Conservation (phyloP, 2,329 filamentous ascomycete genomes). For the Cytospora piceicola region DNA sequence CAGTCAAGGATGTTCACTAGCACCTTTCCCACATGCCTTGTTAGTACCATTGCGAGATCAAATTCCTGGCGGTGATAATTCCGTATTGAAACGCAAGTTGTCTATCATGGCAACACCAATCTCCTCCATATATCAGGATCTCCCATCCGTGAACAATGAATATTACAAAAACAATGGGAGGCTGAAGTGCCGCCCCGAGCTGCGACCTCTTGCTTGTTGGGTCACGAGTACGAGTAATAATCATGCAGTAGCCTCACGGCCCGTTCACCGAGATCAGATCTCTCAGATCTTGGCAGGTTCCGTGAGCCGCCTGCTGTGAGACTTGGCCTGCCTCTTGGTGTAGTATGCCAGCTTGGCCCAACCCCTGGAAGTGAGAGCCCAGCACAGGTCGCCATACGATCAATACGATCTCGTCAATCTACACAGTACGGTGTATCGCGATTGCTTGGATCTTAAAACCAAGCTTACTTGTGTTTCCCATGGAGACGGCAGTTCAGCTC, state of each 20-base stretch:
- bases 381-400: conserved; percentile 19
- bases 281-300: conserved; percentile 15
- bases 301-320: conserved; percentile 5
- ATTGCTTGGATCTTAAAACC: conserved; percentile 19
- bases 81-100: background rate
- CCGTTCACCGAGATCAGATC: conserved; percentile 19
- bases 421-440: background rate
- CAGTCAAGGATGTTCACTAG: background rate
- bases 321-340: background rate
- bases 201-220: background rate
- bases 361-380: background rate
- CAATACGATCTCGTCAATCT: conserved; percentile 8
- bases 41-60: background rate
- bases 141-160: background rate
- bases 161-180: background rate
- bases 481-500: conserved; percentile 1
- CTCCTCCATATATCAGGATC: background rate
- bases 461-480: conserved; percentile 6
- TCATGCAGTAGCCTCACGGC: conserved; percentile 13
- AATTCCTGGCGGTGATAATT: background rate
- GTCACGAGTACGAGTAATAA: background rate
- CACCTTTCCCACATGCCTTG: background rate
- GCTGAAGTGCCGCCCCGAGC: background rate
- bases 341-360: background rate
- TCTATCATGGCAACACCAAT: background rate